Evolutionary conservation across 2,329 filamentous ascomycete genomes (phyloP), one percentile per base, ranked within the genome.

Genomic region (Amauroascus verrucosus): DNA sequence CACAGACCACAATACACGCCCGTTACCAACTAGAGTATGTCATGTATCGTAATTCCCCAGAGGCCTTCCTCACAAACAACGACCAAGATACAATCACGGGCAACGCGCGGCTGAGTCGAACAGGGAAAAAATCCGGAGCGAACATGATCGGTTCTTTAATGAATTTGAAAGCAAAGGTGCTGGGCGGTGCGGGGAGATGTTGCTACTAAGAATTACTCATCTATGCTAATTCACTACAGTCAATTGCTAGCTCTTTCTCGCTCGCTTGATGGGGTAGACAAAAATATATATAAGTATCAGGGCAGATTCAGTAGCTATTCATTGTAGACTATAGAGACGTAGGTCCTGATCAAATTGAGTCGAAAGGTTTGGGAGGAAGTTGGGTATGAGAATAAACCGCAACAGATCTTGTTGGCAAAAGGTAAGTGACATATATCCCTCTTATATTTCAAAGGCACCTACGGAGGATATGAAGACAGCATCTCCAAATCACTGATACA

Each of bases 401-500:
- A n/a, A n/a, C n/a, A n/a, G n/a, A n/a, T n/a, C n/a, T n/a, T n/a
- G n/a, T n/a, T n/a, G n/a, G n/a, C 26, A 30, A 9, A 43, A 43
- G 40, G 40, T 20, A 43, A 43, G 40, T 43, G 16, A 14, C n/a
- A n/a, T n/a, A n/a, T 43, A 40, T 40, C 1, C 37, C 14, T 22
- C 37, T 18, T 5, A 2, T 40, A 40, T 22, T 40, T 16, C 3
- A 14, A 18, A 26, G 20, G 6, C 16, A 8, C 2, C 6, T 3
- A 22, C 37, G 26, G 37, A 28, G 40, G 40, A 16, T 26, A 51
- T 45, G 41, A 51, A 37, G 49, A 51, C 8, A 51, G 5, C 11
- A 50, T 37, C 38, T 51, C 49, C 49, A 35, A 35, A 35, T n/a
- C n/a, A 8, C 38, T 24, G 24, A 50, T 41, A 43, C 6, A 26